Evolutionary conservation across 257 asterid genomes (phyloP), one percentile per base, ranked within the genome.

Genomic region (Nicotiana benthamiana): DNA sequence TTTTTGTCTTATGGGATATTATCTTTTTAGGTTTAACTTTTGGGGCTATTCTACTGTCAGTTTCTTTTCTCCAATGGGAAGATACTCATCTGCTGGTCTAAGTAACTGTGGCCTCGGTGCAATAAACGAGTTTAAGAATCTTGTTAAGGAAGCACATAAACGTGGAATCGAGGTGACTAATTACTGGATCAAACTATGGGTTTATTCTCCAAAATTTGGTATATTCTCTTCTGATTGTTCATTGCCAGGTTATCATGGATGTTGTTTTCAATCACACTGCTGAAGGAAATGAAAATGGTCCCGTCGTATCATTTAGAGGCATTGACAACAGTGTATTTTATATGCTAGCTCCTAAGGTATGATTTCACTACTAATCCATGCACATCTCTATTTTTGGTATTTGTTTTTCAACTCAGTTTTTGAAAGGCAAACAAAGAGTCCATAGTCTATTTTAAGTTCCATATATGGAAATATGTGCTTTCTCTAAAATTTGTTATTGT

Each of bases 241-340:
- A 83, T 83, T 53, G 70, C 80, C 91, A 96, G 99, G 97, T 96
- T 82, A 87, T 96, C 86, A 93, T 96, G 99, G 99, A 96, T 86
- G 97, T 96, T 77, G 99, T 96, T 82, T 96, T 93, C 86, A 96
- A 96, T 79, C 99, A 96, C 93, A 93, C 97, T 48, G 99, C 98
- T 30, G 99, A 96, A 87, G 99, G 98, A 87, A 96, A 96, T 87
- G 97, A 92, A 83, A 90, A 94, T 83, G 99, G 99, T 79, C 98
- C 94, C 77, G 65, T 82, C 24, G 75, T 96, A 79, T 91, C 98
- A 79, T 96, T 96, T 84, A 90, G 94, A 88, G 99, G 99, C 81
- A 85, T 96, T 83, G 98, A 96, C 87, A 92, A 91, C 82, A 88
- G 96, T 85, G 93, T 89, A 79, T 96, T 96, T 84, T 94, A 96